phyloP scores from a whole-genome alignment of 2,329 filamentous ascomycete genomes.

The Cercospora sesami region DNA sequence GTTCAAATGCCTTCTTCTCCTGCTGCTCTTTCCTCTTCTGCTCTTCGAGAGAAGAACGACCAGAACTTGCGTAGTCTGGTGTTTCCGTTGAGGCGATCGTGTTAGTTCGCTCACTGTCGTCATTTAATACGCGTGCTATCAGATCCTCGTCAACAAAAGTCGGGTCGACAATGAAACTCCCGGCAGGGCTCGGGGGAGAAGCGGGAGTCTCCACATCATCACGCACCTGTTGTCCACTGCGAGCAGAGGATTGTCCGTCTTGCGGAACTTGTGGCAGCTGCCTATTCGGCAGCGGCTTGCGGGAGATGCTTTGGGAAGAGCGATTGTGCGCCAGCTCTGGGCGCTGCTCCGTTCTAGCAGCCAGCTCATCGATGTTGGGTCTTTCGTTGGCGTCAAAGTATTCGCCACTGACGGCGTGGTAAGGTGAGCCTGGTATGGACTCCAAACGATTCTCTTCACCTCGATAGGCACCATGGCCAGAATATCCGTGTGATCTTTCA shows the following conservation, averaged over 20 bases:
- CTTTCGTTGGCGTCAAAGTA: constrained; percentile 33
- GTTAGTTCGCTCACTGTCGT: constrained; percentile 30
- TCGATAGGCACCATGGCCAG: constrained; percentile 17
- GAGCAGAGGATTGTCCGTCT: constrained; percentile 18
- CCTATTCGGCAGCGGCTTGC: constrained; percentile 34
- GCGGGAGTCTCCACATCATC: constrained; percentile 22
- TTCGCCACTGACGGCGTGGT: constrained; percentile 34
- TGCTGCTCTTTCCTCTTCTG: constrained; percentile 47
- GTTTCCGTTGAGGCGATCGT: constrained; percentile 51
- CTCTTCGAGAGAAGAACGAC: constrained; percentile 45
- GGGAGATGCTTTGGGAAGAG: constrained; percentile 32
- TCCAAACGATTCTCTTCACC: constrained; percentile 43
- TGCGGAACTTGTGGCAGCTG: constrained; percentile 16
- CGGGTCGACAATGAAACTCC: constrained; percentile 35
- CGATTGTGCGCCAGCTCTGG: constrained; percentile 30
- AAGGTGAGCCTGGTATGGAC: constrained; percentile 51
- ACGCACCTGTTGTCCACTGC: constrained; percentile 28
- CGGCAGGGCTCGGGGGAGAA: constrained; percentile 29
- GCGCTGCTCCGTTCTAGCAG: constrained; percentile 28
- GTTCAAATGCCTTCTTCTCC: constrained; percentile 59
- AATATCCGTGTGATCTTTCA: constrained; percentile 33
- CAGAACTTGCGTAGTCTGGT: constrained; percentile 76
- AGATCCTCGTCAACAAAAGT: constrained; percentile 46
- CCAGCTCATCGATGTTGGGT: constrained; percentile 24
- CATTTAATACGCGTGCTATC: constrained; percentile 41